These are phyloP conservation scores for Melampsora larici-populina DNA, from an alignment of 1,284 basidiomycete species.

Conservation along the genomic window DNA sequence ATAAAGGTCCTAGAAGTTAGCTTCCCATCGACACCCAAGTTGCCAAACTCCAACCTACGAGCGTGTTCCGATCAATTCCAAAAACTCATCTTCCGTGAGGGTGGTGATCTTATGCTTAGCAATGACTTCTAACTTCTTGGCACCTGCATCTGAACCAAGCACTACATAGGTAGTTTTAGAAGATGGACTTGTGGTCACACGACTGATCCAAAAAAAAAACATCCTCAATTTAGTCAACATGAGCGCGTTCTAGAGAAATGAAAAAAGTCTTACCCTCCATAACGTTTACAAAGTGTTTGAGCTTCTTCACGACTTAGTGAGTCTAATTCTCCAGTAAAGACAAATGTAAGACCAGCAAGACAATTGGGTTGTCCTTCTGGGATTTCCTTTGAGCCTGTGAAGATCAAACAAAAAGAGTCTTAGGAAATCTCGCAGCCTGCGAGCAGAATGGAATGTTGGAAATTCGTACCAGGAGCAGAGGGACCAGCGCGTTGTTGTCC, in stretches of 20 bases:
- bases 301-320: constrained; percentile 86
- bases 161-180: constrained; percentile 87
- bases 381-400: constrained; percentile 70
- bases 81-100: constrained; percentile 80
- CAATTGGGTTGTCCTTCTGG: constrained; percentile 75
- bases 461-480: constrained; percentile 27
- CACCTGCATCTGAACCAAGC: constrained; percentile 81
- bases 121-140: constrained; percentile 78
- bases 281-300: constrained; percentile 81
- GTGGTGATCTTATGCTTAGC: constrained; percentile 71
- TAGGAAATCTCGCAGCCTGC: not conserved
- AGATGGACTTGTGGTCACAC: constrained; percentile 81
- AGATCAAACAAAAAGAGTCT: not conserved
- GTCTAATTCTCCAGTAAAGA: constrained; percentile 82
- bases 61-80: constrained; percentile 69
- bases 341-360: constrained; percentile 80
- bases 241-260: not conserved
- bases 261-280: constrained; percentile 67
- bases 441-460: not conserved
- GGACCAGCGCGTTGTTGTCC: constrained; percentile 46
- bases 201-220: constrained; percentile 58
- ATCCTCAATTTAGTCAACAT: not conserved
- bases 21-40: too few species aligned
- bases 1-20: not conserved
- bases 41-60: constrained; percentile 18